A percentile compares a stretch with the other conserved stretches of the same genome.
Evolutionary conservation across 371 early-diverging fungal species (phyloP).

Genomic region (Vairimorpha necatrix): DNA sequence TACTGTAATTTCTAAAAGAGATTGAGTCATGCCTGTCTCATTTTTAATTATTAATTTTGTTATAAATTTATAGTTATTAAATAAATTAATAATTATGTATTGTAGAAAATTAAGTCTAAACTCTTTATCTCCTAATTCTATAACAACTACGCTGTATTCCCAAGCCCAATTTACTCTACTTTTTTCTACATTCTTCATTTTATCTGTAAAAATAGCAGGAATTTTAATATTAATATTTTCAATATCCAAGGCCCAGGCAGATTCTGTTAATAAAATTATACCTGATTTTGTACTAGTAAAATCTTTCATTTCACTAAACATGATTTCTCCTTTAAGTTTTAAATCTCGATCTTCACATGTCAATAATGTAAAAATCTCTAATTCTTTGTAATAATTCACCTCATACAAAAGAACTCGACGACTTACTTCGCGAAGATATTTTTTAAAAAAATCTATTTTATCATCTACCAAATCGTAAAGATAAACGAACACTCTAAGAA

Average conservation of each 20-base stretch:
- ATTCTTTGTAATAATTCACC: slow-evolving; percentile 19
- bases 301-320: slow-evolving; percentile 22
- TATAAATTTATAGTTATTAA: slow-evolving; percentile 5
- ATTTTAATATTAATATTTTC: background rate
- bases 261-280: slow-evolving; percentile 21
- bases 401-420: background rate
- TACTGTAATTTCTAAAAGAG: background rate
- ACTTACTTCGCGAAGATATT: slow-evolving; percentile 15
- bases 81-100: slow-evolving; percentile 14
- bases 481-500: slow-evolving; percentile 13
- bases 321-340: slow-evolving; percentile 21
- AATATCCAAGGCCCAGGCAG: slow-evolving; percentile 14
- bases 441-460: slow-evolving; percentile 23
- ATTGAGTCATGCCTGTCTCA: background rate
- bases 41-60: background rate
- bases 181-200: slow-evolving; percentile 1
- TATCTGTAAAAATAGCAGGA: slow-evolving; percentile 11
- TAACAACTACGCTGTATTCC: slow-evolving; percentile 12
- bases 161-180: slow-evolving; percentile 14
- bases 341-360: slow-evolving; percentile 5
- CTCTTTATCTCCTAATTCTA: slow-evolving; percentile 1
- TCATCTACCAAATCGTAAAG: slow-evolving; percentile 39
- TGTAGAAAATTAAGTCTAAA: slow-evolving; percentile 33
- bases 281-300: background rate
- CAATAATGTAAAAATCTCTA: slow-evolving; percentile 11